Base-by-base conservation (phyloP, 2,329 filamentous ascomycete genomes). In the Cryphonectria nitschkei region DNA sequence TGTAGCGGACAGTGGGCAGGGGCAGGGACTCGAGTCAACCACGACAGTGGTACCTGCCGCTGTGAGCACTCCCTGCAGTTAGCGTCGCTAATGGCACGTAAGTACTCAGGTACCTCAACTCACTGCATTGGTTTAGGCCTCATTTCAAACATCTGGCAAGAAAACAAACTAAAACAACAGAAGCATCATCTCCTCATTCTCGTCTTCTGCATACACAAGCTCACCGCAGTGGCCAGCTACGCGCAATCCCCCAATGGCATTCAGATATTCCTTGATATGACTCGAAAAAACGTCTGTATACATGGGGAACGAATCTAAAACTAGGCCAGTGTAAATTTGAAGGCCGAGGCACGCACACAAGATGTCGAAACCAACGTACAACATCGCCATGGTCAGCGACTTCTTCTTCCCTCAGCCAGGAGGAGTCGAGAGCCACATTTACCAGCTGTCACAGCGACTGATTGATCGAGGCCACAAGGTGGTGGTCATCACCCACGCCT, bases 331-430 rank as follows among this genome's bases (percentile, higher is more conserved):
- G 16, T 46, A 22, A 22, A 22, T 46, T 7, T 22, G 16, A n/a
- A 39, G 26, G 37, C 13, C 61, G 26, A 41, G 22, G 19, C 26
- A 32, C 56, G 32, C 65, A 26, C 37, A 22, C 80, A 81, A 75
- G 69, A 88, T 87, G 82, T 81, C 84, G 76, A 86, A 84, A 76
- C 84, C 84, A 74, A 88, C 86, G 43, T 91, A 90, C 81, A 91
- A 89, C 78, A 91, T 91, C 82, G 89, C 89, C 74, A 99, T 99
- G 96, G 93, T 98, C 81, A 95, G 95, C 88, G 96, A 99, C 86
- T 98, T 97, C 87, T 99, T 99, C 90, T 99, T 97, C 80, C 96
- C 96, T 19, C 95, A 98, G 78, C 95, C 96, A 67, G 95, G 96
- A 79, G 96, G 96, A 76, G 90, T 99, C 75, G 96, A 99, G 84